phyloP scores from a whole-genome alignment of 768 basidiomycete genomes.

The Sarcodon sp. region DNA sequence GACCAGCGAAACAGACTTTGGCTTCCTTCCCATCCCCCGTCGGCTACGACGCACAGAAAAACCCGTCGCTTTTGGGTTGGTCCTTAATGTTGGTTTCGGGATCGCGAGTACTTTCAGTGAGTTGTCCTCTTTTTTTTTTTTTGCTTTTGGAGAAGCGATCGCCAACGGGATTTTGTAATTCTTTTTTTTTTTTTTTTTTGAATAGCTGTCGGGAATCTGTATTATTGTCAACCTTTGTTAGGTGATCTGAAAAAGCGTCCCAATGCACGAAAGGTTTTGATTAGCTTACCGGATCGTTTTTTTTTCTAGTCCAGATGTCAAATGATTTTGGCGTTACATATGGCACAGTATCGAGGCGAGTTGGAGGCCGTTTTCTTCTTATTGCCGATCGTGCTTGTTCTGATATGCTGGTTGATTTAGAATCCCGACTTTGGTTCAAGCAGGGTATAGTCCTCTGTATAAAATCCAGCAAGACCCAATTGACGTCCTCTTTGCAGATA shows the following conservation, averaged over 20 bases:
- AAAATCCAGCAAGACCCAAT: background rate
- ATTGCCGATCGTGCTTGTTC: no score
- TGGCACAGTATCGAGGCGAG: conserved; percentile 23
- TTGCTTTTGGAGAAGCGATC: no score
- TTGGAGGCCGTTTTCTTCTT: no score
- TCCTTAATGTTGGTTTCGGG: conserved; percentile 48
- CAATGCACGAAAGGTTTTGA: conserved; percentile 11
- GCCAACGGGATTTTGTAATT: no score
- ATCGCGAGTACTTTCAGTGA: conserved; percentile 46
- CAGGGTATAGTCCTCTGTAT: conserved; percentile 31
- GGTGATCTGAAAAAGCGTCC: conserved; percentile 25
- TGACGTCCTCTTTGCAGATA: conserved; percentile 9
- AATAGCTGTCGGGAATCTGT: conserved; percentile 60
- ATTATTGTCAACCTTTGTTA: conserved; percentile 73
- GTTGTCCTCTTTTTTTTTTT: conserved; percentile 6
- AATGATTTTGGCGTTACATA: conserved; percentile 26
- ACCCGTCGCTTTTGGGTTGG: conserved; percentile 37
- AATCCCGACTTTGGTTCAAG: conserved; percentile 56
- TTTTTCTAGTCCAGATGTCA: conserved; percentile 10
- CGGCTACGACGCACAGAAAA: conserved; percentile 35
- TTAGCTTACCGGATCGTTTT: conserved; percentile 1
- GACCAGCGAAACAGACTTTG: conserved; percentile 31
- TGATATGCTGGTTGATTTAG: no score
- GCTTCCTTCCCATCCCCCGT: conserved; percentile 51
- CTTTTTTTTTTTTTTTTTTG: no score